Evolutionary conservation across 352 stramenopile genomes (phyloP).

Genomic region (Phytophthora ohioensis): DNA sequence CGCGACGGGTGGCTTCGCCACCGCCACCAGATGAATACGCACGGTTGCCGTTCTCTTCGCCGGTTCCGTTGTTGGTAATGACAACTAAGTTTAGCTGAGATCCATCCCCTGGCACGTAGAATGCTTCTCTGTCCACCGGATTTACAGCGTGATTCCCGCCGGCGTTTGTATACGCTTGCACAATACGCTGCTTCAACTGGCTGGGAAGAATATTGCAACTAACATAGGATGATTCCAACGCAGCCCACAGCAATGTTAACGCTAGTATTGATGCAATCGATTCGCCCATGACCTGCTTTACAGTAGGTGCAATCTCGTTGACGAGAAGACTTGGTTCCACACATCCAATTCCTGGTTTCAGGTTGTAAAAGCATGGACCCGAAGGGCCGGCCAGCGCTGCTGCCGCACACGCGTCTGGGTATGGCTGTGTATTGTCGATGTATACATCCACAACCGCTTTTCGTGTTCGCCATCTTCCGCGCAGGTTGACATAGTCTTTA

Average conservation of each 20-base stretch:
- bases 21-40: neutral
- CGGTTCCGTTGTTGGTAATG: neutral
- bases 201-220: neutral
- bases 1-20: neutral
- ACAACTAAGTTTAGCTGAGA: constrained; percentile 11
- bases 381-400: constrained; percentile 4
- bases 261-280: constrained; percentile 5
- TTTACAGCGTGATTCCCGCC: constrained; percentile 1
- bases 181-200: constrained; percentile 9
- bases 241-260: neutral
- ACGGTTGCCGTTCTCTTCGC: neutral
- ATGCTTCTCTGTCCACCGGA: constrained; percentile 7
- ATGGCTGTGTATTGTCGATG: constrained; percentile 7
- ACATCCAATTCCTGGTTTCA: constrained; percentile 12
- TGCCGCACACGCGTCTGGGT: neutral
- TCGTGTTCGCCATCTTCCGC: constrained; percentile 18
- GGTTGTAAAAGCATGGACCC: constrained; percentile 27
- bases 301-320: constrained; percentile 2
- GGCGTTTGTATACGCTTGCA: constrained; percentile 11
- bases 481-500: constrained; percentile 20
- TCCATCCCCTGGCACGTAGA: constrained; percentile 6
- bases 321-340: constrained; percentile 1
- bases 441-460: constrained; percentile 17
- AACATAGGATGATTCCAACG: neutral
- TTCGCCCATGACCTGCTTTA: constrained; percentile 15